Percentiles rank a stretch among this genome's conserved stretches.
These are phyloP conservation scores for Platanthera zijinensis DNA, from an alignment of 106 monocot species.

Conservation along the genomic window DNA sequence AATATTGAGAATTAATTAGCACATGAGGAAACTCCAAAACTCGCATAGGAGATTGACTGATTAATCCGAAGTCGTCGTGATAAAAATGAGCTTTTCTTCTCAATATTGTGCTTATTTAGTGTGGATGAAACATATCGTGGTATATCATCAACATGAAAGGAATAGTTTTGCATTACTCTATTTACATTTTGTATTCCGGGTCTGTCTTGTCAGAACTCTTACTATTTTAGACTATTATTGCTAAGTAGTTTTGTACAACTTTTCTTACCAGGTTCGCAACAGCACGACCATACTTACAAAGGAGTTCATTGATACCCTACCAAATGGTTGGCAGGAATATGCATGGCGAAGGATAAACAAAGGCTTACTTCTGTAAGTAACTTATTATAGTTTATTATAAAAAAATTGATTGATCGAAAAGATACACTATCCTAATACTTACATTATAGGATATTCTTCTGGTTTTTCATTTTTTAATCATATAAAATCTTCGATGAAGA, in stretches of 20 bases:
- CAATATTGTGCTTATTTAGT: neutral
- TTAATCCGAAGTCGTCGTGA: neutral
- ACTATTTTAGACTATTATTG: neutral
- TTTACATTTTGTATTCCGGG: neutral
- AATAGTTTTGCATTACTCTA: neutral
- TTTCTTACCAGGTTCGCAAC: slow-evolving; percentile 64
- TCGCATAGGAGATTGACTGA: neutral
- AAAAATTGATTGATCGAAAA: neutral
- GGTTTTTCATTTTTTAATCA: neutral
- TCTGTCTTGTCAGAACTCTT: neutral
- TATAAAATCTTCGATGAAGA: neutral
- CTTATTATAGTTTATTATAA: neutral
- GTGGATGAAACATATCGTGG: neutral
- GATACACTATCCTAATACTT: neutral
- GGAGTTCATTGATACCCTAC: slow-evolving; percentile 91
- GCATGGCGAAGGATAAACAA: slow-evolving; percentile 98
- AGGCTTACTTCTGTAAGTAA: slow-evolving; percentile 77
- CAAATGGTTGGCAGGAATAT: slow-evolving; percentile 97
- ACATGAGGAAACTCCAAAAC: neutral
- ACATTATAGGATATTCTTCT: neutral
- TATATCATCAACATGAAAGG: neutral
- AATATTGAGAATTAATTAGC: neutral
- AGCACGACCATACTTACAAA: slow-evolving; percentile 91
- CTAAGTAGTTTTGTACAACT: neutral
- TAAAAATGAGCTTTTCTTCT: neutral